Base-by-base conservation (phyloP, 2,329 filamentous ascomycete genomes). In the Orbilia javanica region DNA sequence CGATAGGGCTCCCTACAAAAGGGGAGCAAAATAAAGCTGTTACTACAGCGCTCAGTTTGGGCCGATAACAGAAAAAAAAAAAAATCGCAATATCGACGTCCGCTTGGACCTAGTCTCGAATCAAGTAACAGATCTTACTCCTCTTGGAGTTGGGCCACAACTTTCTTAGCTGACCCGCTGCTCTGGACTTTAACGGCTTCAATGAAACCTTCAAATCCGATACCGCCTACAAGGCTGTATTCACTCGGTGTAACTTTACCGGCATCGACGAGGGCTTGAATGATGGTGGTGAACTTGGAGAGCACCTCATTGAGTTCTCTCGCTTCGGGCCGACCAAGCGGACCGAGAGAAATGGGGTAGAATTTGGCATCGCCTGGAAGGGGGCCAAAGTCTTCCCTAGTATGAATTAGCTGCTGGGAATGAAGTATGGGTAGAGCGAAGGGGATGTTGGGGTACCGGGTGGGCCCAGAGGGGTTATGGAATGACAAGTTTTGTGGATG, bases 131-230 rank as follows among this genome's bases (percentile, higher is more conserved):
- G 39, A 27, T 34, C 22, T 29, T 66, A 77, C 46, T 77, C 73
- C 34, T 72, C 62, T 34, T 78, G 74, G n/a, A 78, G 42, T 34
- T 78, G 67, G 31, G 65, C 67, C 15, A 78, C 62, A 18, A 78
- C 46, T 44, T 78, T 78, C 67, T 78, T 78, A 2, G 50, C 67
- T 0, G 60, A 36, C 13, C 57, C 57, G 20, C 18, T 15, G 31
- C 36, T 67, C 13, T 62, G 62, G 42, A 68, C 31, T 18, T 68
- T 50, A 53, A 68, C 36, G 15, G 27, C 74, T 36, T 72, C 67
- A 25, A 39, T 72, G 27, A 67, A 78, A 18, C 25, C 55, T 20
- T 72, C 67, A 18, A 78, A 71, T 13, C 67, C 74, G 8, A 53
- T 78, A 2, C n/a, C 52, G 18, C 22, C 74, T 31, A 72, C 36